Evolutionary conservation across 257 asterid genomes (phyloP), one percentile per base, ranked within the genome.

Genomic region (Gardenia jasminoides): DNA sequence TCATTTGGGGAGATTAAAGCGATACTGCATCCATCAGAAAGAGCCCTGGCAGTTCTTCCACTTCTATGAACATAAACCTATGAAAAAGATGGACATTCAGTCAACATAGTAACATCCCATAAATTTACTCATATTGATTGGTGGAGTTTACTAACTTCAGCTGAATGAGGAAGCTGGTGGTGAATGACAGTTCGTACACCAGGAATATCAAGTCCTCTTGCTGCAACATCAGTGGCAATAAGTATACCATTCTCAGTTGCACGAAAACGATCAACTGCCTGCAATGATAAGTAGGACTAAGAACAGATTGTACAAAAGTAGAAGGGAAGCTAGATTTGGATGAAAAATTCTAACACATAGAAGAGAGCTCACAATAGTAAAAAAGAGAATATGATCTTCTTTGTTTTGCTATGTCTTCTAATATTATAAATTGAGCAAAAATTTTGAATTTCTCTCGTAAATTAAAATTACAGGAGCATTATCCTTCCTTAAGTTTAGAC

Each of bases 21-120:
- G 76, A 95, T 92, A 81, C 97, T 91, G 89, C 99, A 95, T 80
- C 99, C 99, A 89, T 95, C 99, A 74, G 93, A 84, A 73, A 81
- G 90, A 79, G 97, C 98, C 80, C 99, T 90, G n/a, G 99, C 99
- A 73, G 99, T 95, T 90, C 99, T 88, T 87, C 98, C 98, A 81
- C 99, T 91, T 86, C 99, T 86, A 82, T 95, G 98, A 83, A 95
- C 98, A 79, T 95, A 95, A 41, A 95, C 88, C 99, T 93, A 72
- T 52, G 80, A 75, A 72, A 87, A 84, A 36, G 77, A 81, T 67
- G 9, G 31, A 71, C 48, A 26, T 58, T 82, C 72, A 81, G 81
- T 65, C 69, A 50, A 56, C 79, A 62, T 72, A 74, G 12, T 66
- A 59, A 78, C 0, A 31, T 41, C 10, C 47, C 16, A 36, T 24